Conservation (phyloP, 192 early-diverging fungal genomes). For the Backusella parvicylindrica region DNA sequence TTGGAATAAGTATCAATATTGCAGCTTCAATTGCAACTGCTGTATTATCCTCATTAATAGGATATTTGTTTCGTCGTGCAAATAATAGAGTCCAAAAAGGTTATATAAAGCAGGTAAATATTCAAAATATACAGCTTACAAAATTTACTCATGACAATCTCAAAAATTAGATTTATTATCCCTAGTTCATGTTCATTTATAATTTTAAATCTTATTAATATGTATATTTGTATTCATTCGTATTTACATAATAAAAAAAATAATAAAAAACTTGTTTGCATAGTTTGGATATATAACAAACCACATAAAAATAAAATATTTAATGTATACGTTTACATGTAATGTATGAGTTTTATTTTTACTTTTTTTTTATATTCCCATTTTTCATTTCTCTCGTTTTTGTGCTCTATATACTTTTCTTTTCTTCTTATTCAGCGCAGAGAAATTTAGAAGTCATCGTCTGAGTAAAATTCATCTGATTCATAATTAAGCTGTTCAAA, state of each 20-base stretch:
- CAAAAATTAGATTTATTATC: neutral
- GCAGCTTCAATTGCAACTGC: neutral
- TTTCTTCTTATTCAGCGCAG: neutral
- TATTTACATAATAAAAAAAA: too few species aligned
- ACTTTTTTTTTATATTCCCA: neutral
- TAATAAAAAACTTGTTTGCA: too few species aligned
- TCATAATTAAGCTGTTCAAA: conserved; percentile 64
- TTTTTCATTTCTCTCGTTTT: neutral
- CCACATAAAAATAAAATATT: neutral
- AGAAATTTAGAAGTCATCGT: conserved; percentile 20
- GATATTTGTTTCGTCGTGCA: neutral
- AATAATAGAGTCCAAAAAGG: neutral
- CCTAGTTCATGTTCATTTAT: neutral
- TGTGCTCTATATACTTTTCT: neutral
- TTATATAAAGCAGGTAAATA: neutral
- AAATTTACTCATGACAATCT: neutral
- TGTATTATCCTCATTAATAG: neutral
- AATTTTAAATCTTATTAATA: neutral
- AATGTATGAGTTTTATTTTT: too few species aligned
- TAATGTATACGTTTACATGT: neutral
- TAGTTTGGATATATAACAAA: neutral
- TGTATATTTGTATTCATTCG: neutral
- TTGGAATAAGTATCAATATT: neutral
- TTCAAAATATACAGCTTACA: neutral
- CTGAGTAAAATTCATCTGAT: conserved; percentile 62